phyloP scores from a whole-genome alignment of 176 grass and related monocot genomes.

The Miscanthus lutarioriparius region DNA sequence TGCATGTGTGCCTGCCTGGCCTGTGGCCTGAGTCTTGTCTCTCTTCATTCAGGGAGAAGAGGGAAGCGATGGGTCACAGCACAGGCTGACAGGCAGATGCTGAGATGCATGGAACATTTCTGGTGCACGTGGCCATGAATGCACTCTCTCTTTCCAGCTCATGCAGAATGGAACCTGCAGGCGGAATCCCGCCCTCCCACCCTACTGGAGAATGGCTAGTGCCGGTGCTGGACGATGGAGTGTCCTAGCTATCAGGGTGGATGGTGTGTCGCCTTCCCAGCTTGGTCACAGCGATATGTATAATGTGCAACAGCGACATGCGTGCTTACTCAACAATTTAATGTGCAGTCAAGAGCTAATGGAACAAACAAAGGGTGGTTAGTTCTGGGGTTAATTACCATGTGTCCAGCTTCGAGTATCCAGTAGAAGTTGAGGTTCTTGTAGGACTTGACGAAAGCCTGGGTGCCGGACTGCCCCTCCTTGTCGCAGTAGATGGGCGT shows the following conservation, averaged over 20 bases:
- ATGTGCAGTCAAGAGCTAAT: not conserved
- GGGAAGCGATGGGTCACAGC: not conserved
- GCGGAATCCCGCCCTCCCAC: no score
- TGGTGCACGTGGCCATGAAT: constrained; percentile 13
- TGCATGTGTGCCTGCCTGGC: constrained; percentile 29
- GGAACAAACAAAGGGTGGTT: not conserved
- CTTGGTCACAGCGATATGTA: not conserved
- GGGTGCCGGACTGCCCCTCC: constrained; percentile 39
- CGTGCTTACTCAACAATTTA: not conserved
- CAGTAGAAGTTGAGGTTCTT: constrained; percentile 87
- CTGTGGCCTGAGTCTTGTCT: not conserved
- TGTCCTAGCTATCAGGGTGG: not conserved
- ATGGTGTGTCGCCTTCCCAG: not conserved
- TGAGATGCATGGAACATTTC: not conserved
- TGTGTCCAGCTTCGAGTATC: constrained; percentile 85
- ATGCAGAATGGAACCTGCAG: not conserved
- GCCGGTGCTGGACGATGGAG: no score
- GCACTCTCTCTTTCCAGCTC: constrained; percentile 40
- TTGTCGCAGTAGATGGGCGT: constrained; percentile 61
- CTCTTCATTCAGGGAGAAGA: not conserved
- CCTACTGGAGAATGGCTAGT: no score
- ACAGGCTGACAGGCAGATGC: not conserved
- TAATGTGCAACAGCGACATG: not conserved
- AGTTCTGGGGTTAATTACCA: constrained; percentile 40
- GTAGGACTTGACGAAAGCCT: constrained; percentile 78